phyloP scores from a whole-genome alignment of 1,284 basidiomycete genomes.

The Phellopilus nigrolimitatus region DNA sequence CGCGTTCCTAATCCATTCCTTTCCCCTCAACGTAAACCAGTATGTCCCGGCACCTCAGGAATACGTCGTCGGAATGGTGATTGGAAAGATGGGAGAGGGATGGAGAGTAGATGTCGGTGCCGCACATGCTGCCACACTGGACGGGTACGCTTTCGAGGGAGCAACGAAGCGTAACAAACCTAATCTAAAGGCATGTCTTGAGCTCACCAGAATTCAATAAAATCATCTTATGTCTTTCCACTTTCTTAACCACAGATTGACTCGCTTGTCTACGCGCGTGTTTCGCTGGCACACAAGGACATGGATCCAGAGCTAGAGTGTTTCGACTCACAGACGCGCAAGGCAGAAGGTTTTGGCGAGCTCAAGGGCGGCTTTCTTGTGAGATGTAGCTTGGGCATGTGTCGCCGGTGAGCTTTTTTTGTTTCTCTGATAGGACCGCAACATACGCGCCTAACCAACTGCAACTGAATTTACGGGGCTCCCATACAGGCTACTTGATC shows the following conservation, averaged over 20 bases:
- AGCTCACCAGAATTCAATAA: background rate
- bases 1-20: background rate
- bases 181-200: conserved; percentile 62
- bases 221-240: background rate
- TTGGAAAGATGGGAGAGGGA: conserved; percentile 68
- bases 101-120: conserved; percentile 82
- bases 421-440: background rate
- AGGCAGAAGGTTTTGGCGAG: conserved; percentile 80
- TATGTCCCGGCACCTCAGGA: conserved; percentile 84
- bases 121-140: conserved; percentile 70
- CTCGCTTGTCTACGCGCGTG: conserved; percentile 74
- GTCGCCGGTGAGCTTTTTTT: conserved; percentile 57
- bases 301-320: conserved; percentile 89
- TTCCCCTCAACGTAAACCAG: conserved; percentile 34
- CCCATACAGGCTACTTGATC: conserved; percentile 58
- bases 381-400: conserved; percentile 72
- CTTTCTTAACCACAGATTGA: conserved; percentile 54
- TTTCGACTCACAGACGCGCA: conserved; percentile 80
- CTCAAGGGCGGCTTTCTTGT: conserved; percentile 75
- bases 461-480: too few species aligned
- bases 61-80: conserved; percentile 70
- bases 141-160: conserved; percentile 81
- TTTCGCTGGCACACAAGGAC: conserved; percentile 82
- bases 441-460: too few species aligned
- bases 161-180: conserved; percentile 82